Conservation (phyloP, 306 rosid genomes). For the Vicia sativa region DNA sequence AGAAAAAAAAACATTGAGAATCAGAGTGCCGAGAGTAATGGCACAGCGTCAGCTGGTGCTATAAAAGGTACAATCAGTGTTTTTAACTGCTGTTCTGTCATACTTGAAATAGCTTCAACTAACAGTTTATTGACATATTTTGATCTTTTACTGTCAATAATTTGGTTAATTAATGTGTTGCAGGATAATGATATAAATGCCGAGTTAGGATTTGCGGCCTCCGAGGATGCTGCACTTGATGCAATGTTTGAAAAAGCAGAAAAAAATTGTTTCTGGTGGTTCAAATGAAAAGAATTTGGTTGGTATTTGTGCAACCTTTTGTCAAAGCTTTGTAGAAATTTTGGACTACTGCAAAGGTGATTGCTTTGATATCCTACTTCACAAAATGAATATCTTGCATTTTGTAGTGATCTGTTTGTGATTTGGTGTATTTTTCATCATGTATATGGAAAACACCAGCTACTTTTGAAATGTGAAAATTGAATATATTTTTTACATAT, state of each 20-base stretch:
- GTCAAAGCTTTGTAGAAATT: conserved; percentile 88
- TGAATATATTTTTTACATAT: conserved; percentile 8
- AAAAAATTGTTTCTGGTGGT: conserved; percentile 75
- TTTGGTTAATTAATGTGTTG: conserved; percentile 33
- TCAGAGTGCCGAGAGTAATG: conserved; percentile 53
- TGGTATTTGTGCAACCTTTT: conserved; percentile 77
- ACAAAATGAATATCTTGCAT: conserved; percentile 12
- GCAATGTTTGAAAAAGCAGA: conserved; percentile 81
- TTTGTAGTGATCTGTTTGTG: conserved; percentile 11
- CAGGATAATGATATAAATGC: conserved; percentile 80
- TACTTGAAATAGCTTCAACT: conserved; percentile 23
- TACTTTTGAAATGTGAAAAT: conserved; percentile 6
- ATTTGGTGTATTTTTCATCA: conserved; percentile 6
- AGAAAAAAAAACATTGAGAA: conserved; percentile 54
- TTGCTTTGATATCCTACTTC: conserved; percentile 28
- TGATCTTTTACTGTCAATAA: conserved; percentile 24
- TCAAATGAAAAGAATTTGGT: conserved; percentile 70
- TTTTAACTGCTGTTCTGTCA: conserved; percentile 6
- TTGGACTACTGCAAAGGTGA: conserved; percentile 87
- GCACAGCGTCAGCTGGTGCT: conserved; percentile 50
- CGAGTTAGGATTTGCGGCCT: conserved; percentile 91
- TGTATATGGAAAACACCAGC: conserved; percentile 2
- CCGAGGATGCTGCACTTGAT: conserved; percentile 94
- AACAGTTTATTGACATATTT: conserved; percentile 6
- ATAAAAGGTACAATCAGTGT: conserved; percentile 51